These are phyloP conservation scores for Colletotrichum sp. DNA, from an alignment of 2,329 filamentous ascomycete genomes.

Conservation along the genomic window DNA sequence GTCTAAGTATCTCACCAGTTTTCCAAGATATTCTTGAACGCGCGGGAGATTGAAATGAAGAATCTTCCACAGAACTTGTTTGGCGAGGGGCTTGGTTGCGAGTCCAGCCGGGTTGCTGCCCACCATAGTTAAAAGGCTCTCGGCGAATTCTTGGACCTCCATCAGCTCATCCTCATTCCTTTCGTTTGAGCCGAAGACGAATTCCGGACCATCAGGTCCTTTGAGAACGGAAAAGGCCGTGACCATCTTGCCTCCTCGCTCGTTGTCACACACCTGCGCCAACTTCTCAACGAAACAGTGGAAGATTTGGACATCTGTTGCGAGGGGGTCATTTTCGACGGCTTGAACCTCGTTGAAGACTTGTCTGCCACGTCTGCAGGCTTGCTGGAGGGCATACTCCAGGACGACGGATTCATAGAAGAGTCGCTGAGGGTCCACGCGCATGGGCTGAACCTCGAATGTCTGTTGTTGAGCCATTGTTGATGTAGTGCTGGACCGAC, in stretches of 20 bases:
- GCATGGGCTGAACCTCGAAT: too few species aligned
- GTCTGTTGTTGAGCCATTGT: too few species aligned
- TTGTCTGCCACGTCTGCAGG: too few species aligned
- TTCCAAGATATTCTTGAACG: neutral
- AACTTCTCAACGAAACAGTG: slow-evolving; percentile 33
- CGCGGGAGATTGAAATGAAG: slow-evolving; percentile 1
- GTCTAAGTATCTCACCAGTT: neutral
- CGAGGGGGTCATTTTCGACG: slow-evolving; percentile 7
- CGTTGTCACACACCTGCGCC: slow-evolving; percentile 33
- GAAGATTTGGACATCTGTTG: slow-evolving; percentile 26
- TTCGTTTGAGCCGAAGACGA: slow-evolving; percentile 35
- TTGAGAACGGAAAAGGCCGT: slow-evolving; percentile 34
- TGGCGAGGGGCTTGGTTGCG: neutral
- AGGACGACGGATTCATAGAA: too few species aligned
- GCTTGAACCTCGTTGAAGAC: neutral
- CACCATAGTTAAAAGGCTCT: neutral
- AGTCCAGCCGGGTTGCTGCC: neutral
- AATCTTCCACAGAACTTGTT: neutral
- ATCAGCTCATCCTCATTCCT: neutral
- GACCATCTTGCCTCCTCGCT: slow-evolving; percentile 32
- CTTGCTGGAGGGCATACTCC: too few species aligned
- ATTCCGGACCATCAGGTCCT: slow-evolving; percentile 27
- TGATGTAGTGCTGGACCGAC: too few species aligned
- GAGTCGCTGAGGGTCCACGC: too few species aligned
- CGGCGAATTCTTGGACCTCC: neutral